These are phyloP conservation scores for Fusarium pseudograminearum DNA, from an alignment of 2,329 filamentous ascomycete species.

Conservation along the genomic window DNA sequence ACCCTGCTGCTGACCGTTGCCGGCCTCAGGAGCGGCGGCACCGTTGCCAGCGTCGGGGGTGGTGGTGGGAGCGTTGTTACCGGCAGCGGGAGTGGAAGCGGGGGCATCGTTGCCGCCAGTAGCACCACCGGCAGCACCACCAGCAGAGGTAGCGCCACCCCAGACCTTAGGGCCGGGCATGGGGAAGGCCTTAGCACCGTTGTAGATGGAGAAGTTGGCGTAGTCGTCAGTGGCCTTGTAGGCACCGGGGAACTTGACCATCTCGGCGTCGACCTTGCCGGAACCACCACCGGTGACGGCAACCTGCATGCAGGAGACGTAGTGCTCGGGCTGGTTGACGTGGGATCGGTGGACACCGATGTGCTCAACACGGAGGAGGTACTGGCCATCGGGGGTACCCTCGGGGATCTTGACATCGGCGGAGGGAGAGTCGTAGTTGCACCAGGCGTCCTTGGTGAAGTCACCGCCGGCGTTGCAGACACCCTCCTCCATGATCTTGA, in stretches of 20 bases:
- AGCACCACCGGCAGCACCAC: slow-evolving; percentile 3
- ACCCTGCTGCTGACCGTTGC: slow-evolving; percentile 5
- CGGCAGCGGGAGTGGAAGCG: neutral
- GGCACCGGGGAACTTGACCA: slow-evolving; percentile 28
- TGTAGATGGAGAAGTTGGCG: slow-evolving; percentile 32
- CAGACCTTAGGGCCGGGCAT: slow-evolving; percentile 28
- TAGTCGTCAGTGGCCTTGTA: slow-evolving; percentile 23
- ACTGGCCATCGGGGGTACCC: slow-evolving; percentile 21
- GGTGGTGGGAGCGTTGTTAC: neutral
- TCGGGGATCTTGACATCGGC: slow-evolving; percentile 25
- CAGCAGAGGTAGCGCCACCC: neutral
- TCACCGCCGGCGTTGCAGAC: slow-evolving; percentile 24
- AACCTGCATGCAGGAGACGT: slow-evolving; percentile 28
- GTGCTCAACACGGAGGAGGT: slow-evolving; percentile 32
- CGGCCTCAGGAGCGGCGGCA: slow-evolving; percentile 2
- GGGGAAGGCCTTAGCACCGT: slow-evolving; percentile 22
- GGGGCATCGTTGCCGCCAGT: neutral
- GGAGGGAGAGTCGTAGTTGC: slow-evolving; percentile 22
- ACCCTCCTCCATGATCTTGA: slow-evolving; percentile 33
- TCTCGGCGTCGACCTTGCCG: slow-evolving; percentile 25
- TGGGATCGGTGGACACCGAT: slow-evolving; percentile 25
- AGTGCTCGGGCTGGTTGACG: slow-evolving; percentile 31
- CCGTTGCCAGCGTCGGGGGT: slow-evolving; percentile 6
- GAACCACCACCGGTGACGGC: slow-evolving; percentile 19
- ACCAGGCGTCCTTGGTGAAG: slow-evolving; percentile 33